phyloP scores from a whole-genome alignment of 2,329 filamentous ascomycete species.

The Paraphaeosphaeria minitans region DNA sequence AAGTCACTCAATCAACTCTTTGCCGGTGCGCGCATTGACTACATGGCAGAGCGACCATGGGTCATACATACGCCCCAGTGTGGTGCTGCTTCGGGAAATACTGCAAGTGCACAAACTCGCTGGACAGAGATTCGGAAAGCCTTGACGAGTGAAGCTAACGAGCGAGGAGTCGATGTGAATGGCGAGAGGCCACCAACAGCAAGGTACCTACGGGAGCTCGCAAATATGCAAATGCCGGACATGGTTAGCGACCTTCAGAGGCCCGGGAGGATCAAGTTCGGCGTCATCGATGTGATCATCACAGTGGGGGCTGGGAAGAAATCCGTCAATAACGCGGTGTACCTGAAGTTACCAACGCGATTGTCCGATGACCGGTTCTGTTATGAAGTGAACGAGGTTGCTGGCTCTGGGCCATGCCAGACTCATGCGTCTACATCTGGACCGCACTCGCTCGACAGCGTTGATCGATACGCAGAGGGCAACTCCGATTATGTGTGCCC shows the following conservation, averaged over 20 bases:
- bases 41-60: conserved; percentile 53
- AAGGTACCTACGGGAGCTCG: conserved; percentile 47
- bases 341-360: conserved; percentile 31
- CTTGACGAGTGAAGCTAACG: conserved; percentile 41
- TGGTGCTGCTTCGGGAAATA: too few species aligned
- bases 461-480: not conserved
- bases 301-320: conserved; percentile 38
- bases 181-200: conserved; percentile 44
- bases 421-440: not conserved
- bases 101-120: conserved; percentile 18
- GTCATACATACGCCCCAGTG: conserved; percentile 40
- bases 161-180: conserved; percentile 39
- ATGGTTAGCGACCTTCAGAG: conserved; percentile 38
- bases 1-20: conserved; percentile 39
- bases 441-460: not conserved
- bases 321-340: conserved; percentile 23
- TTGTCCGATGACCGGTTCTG: conserved; percentile 29
- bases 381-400: conserved; percentile 1
- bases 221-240: conserved; percentile 46
- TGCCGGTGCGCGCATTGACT: conserved; percentile 47
- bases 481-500: not conserved
- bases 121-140: conserved; percentile 43
- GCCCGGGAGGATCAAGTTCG: conserved; percentile 36
- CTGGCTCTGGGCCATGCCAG: not conserved
- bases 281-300: conserved; percentile 48